Evolutionary conservation across 1,284 basidiomycete genomes (phyloP).

Genomic region (Boletus semigastroideus): DNA sequence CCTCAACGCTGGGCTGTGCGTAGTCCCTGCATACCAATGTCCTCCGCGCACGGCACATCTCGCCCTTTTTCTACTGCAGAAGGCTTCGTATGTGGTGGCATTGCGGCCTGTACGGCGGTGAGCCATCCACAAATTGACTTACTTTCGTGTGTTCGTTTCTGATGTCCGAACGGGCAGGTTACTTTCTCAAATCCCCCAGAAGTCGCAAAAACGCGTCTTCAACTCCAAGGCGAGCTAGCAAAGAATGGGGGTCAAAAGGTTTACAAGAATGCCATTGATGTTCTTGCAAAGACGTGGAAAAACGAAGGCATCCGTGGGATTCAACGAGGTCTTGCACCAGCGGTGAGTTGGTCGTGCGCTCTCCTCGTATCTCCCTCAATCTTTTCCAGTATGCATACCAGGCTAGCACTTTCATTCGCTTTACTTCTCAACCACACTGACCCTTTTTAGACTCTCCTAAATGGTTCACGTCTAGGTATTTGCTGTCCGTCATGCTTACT

Average conservation of each 20-base stretch:
- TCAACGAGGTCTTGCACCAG: conserved; percentile 88
- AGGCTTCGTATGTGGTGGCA: conserved; percentile 82
- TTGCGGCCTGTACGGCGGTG: conserved; percentile 88
- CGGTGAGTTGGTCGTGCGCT: conserved; percentile 55
- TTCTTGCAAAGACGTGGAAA: conserved; percentile 84
- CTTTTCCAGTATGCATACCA: conserved; percentile 81
- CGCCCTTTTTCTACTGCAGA: conserved; percentile 63
- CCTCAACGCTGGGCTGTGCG: not conserved
- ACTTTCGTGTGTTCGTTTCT: conserved; percentile 3
- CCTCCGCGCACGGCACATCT: conserved; percentile 11
- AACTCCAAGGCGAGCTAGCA: conserved; percentile 91
- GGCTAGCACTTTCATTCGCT: conserved; percentile 43
- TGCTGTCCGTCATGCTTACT: not conserved
- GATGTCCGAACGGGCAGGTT: conserved; percentile 46
- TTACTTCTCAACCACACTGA: conserved; percentile 6
- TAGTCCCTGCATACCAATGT: conserved; percentile 15
- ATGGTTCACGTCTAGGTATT: conserved; percentile 91
- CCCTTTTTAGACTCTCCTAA: conserved; percentile 73
- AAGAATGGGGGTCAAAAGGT: conserved; percentile 74
- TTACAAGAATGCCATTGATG: conserved; percentile 89
- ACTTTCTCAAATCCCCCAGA: conserved; percentile 86
- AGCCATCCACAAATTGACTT: not conserved
- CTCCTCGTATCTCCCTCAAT: conserved; percentile 18
- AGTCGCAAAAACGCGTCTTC: conserved; percentile 91
- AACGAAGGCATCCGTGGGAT: conserved; percentile 90